phyloP scores from a whole-genome alignment of 768 basidiomycete species.

The Boletus vinaceobasis region DNA sequence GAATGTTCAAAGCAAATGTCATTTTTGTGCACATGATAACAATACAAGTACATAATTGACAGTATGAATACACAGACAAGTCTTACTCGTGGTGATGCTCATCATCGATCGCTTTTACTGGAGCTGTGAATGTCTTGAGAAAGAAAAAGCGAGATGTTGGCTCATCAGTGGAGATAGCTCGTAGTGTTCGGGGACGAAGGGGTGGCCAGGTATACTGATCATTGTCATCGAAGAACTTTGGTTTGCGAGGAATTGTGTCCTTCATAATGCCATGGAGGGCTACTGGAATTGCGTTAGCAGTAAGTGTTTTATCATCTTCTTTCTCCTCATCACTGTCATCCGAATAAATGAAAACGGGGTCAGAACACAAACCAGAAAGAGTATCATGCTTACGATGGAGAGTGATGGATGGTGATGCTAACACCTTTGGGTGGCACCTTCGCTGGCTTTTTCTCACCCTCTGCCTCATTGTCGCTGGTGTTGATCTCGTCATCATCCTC shows the following conservation, averaged over 20 bases:
- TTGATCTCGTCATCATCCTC: not conserved
- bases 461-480: not conserved
- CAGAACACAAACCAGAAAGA: not conserved
- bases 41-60: not conserved
- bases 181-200: not conserved
- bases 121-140: not conserved
- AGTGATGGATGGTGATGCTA: not conserved
- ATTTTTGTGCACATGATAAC: no score
- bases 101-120: not conserved
- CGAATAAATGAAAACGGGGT: no score
- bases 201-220: not conserved
- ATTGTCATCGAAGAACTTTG: not conserved
- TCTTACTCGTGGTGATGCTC: not conserved
- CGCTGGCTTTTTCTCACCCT: not conserved
- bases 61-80: not conserved
- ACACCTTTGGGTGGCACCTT: not conserved
- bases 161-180: not conserved
- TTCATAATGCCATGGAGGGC: not conserved
- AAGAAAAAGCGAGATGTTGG: not conserved
- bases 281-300: not conserved
- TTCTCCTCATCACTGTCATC: not conserved
- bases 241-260: not conserved
- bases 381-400: not conserved
- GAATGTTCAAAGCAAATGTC: no score
- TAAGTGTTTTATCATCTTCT: not conserved